Conservation (phyloP, 2,329 filamentous ascomycete genomes). For the Penicillium digitatum region DNA sequence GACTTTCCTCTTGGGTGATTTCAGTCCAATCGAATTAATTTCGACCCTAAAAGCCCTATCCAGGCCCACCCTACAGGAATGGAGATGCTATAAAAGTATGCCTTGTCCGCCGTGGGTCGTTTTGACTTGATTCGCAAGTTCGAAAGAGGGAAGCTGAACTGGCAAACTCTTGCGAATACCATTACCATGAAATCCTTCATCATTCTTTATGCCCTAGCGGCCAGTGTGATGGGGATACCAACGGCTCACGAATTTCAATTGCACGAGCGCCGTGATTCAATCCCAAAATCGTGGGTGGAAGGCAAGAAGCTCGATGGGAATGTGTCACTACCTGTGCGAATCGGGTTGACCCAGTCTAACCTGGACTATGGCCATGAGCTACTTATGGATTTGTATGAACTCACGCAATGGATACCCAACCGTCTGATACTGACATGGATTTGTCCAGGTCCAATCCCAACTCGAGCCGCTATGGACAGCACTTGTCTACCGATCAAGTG, state of each 20-base stretch:
- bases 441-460: slow-evolving; percentile 33
- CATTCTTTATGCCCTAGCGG: slow-evolving; percentile 22
- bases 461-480: slow-evolving; percentile 37
- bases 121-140: not conserved
- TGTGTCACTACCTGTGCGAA: slow-evolving; percentile 26
- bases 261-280: slow-evolving; percentile 31
- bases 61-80: slow-evolving; percentile 1
- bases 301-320: slow-evolving; percentile 21
- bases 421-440: not conserved
- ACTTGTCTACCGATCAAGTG: slow-evolving; percentile 32
- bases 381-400: slow-evolving; percentile 32
- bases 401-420: not conserved
- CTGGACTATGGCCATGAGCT: slow-evolving; percentile 28
- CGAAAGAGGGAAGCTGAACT: not conserved
- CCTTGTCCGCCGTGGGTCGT: not conserved
- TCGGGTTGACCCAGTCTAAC: slow-evolving; percentile 28
- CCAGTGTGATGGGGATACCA: slow-evolving; percentile 22
- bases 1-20: slow-evolving; percentile 6
- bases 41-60: not conserved
- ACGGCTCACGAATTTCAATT: slow-evolving; percentile 24
- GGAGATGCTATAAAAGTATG: not conserved
- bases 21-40: not conserved
- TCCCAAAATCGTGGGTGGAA: slow-evolving; percentile 29
- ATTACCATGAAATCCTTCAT: slow-evolving; percentile 24
- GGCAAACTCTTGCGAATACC: not conserved